Evolutionary conservation across 73 alveolate species (phyloP).

Genomic region (Paramecium caudatum): DNA sequence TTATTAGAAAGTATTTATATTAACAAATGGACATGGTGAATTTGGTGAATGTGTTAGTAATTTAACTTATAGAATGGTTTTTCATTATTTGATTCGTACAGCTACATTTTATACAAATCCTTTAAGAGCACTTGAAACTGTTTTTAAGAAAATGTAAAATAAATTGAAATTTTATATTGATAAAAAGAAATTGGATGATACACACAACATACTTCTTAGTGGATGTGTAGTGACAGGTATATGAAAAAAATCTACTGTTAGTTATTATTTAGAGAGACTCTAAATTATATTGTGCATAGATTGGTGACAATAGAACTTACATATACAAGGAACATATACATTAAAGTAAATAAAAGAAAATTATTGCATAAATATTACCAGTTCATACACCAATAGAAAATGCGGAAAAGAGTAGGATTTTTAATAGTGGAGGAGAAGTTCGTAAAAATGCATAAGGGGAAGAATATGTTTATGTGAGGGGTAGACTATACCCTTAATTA

Average conservation of each 20-base stretch:
- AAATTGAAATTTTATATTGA: slow-evolving; percentile 1
- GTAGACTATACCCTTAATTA: slow-evolving; percentile 86
- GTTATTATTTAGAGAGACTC: slow-evolving; percentile 13
- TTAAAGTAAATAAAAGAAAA: background rate
- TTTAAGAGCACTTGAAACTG: background rate
- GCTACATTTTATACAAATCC: slow-evolving; percentile 46
- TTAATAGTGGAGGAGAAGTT: slow-evolving; percentile 66
- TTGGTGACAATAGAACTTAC: slow-evolving; percentile 22
- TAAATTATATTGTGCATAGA: slow-evolving; percentile 7
- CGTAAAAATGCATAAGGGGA: slow-evolving; percentile 33
- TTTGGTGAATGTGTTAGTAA: slow-evolving; percentile 50
- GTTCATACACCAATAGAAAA: slow-evolving; percentile 19
- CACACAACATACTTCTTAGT: slow-evolving; percentile 25
- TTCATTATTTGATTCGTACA: slow-evolving; percentile 37
- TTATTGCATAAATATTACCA: background rate
- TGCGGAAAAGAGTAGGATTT: slow-evolving; percentile 48
- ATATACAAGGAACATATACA: background rate
- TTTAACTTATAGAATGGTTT: slow-evolving; percentile 47
- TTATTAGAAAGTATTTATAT: background rate
- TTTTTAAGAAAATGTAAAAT: background rate
- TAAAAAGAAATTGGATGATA: slow-evolving; percentile 45
- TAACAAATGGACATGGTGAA: slow-evolving; percentile 68
- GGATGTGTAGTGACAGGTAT: slow-evolving; percentile 66
- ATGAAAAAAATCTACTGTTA: background rate
- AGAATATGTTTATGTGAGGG: slow-evolving; percentile 74